These are phyloP conservation scores for Medicago arabica DNA, from an alignment of 306 rosid species.

Conservation along the genomic window DNA sequence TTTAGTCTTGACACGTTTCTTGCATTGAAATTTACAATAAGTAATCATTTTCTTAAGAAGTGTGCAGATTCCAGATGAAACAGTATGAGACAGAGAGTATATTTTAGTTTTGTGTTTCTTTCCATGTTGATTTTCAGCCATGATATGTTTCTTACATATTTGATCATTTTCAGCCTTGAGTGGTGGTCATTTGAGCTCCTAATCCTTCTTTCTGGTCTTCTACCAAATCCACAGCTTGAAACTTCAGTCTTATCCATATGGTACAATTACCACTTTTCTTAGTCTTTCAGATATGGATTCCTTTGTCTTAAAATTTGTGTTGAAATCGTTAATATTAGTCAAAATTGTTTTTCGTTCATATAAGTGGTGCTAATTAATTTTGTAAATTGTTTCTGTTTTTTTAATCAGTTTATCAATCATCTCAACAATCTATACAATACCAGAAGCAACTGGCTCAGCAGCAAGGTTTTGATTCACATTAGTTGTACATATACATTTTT, in stretches of 20 bases:
- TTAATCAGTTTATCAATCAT: constrained; percentile 56
- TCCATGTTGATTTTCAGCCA: neutral
- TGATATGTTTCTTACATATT: constrained; percentile 27
- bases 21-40: no score
- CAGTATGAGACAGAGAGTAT: neutral
- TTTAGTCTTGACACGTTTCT: no score
- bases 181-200: constrained; percentile 90
- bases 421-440: constrained; percentile 60
- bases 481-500: neutral
- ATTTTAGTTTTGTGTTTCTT: neutral
- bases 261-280: constrained; percentile 24
- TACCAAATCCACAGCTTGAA: constrained; percentile 85
- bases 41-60: no score
- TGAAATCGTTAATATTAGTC: neutral
- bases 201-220: constrained; percentile 68
- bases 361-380: neutral
- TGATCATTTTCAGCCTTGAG: constrained; percentile 63
- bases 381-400: neutral
- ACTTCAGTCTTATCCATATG: constrained; percentile 71
- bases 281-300: constrained; percentile 5
- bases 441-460: constrained; percentile 77
- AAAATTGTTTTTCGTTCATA: constrained; percentile 22
- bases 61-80: no score
- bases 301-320: neutral
- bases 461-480: constrained; percentile 60